Base-by-base conservation (phyloP, 2,329 filamentous ascomycete genomes). In the Drechslerella coelobrocha region DNA sequence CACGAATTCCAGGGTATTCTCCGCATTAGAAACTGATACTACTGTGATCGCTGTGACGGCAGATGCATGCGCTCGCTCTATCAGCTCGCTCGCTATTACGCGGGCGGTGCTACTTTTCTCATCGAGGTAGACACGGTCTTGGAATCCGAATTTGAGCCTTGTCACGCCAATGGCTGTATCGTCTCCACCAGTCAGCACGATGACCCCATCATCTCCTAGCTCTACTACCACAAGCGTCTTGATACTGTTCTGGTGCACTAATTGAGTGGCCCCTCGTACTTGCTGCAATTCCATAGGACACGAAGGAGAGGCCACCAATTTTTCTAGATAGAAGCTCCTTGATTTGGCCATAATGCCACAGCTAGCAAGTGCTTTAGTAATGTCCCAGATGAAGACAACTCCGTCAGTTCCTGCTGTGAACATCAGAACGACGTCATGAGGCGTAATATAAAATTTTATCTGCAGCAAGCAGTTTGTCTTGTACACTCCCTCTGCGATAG, bases 401-500 rank as follows among this genome's bases (percentile, higher is more conserved):
- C 93, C 93, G 77, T 97, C 93, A 0, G 93, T 96, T 1, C 89
- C 88, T 0, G 88, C 86, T 1, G 90, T 91, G 19, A 91, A 78
- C 23, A 89, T 78, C 6, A 81, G 73, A 0, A 75, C 72, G 0
- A 65, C 75, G 1, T 76, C 74, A 9, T 41, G 27, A 9, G 19
- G n/a, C 12, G 23, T 80, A 1, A 66, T 31, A 10, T 74, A 69
- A n/a, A 71, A 71, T 1, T 21, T 21, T 48, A 71, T 60, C 39
- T 71, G 66, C 10, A 74, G 57, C 26, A 75, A 48, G 54, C 74
- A 75, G 1, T 80, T 81, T 1, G 82, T 82, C 55, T 81, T 78
- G 73, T 84, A 84, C 8, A 78, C 76, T 2, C 80, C 81, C 12
- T 72, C 73, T 1, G 76, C 74, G 8, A 81, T 62, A 3, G 80